Evolutionary conservation across 352 stramenopile species (phyloP), one percentile per base, ranked within the genome.

Genomic region (Phytophthora cajani): DNA sequence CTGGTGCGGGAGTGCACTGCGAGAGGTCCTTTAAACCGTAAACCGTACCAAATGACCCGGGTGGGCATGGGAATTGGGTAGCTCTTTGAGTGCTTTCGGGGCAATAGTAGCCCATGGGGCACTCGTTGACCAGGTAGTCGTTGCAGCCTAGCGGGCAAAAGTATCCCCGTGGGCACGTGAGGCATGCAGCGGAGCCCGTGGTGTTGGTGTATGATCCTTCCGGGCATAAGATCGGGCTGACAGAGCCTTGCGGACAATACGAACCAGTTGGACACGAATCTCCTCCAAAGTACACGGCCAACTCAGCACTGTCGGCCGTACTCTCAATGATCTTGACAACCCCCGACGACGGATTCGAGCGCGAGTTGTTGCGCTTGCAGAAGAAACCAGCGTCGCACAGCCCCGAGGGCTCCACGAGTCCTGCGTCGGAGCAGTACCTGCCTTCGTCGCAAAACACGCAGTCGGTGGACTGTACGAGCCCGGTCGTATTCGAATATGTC

Each of bases 91-190:
- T 97, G 27, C 82, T 80, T 9, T 81, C 63, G 0, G 86, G 88
- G 40, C 93, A 98, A 59, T 93, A 98, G 60, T 96, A 84, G 0
- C 92, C 92, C 38, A 75, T 67, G 0, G 92, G 88, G 69, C 92
- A 98, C 2, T 66, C 56, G 12, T 87, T 84, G n/a, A 23, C 46
- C 17, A 60, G 47, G 69, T 91, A 95, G 17, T 66, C 38, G 3
- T 53, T 50, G 49, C 69, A 82, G 40, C 79, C 84, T 16, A 90
- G 52, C 0, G 68, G 78, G 25, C 87, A 94, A n/a, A 74, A 87
- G 54, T 72, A 88, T 2, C 74, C 79, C 21, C 63, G 33, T 21
- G 75, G 81, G 25, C 80, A 85, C 7, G 65, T 23, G 30, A 79
- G 70, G 60, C 82, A 90, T 1, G 60, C 38, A 17, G 66, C 14